Conservation (phyloP, 2,329 filamentous ascomycete genomes). For the Cladosporium sp. region DNA sequence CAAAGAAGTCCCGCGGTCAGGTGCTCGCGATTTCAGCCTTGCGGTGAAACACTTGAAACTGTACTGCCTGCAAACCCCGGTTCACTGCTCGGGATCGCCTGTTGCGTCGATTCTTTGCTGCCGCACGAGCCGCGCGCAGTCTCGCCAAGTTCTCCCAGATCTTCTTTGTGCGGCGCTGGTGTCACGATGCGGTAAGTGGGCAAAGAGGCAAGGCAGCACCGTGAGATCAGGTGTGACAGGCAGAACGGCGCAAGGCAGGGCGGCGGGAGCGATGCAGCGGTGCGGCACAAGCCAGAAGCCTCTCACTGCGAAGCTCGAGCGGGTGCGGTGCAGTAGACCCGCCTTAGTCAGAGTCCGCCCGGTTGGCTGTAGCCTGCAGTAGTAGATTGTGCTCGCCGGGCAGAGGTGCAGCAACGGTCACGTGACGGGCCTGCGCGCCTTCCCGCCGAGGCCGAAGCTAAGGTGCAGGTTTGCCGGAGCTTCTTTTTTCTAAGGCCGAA, state of each 20-base stretch:
- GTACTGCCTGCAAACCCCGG: conserved; percentile 8
- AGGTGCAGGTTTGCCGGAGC: conserved; percentile 2
- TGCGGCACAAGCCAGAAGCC: not conserved
- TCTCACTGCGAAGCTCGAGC: not conserved
- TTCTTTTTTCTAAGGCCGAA: conserved; percentile 3
- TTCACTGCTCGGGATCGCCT: not conserved
- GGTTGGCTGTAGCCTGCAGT: not conserved
- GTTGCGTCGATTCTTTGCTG: not conserved
- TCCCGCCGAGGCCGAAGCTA: not conserved
- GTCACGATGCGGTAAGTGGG: not conserved
- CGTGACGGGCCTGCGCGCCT: not conserved
- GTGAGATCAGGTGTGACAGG: not conserved
- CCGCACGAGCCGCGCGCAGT: conserved; percentile 11
- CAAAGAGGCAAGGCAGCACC: not conserved
- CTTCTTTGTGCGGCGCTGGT: conserved; percentile 10
- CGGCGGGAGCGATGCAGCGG: conserved; percentile 1
- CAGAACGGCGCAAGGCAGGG: not conserved
- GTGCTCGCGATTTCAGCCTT: conserved; percentile 8
- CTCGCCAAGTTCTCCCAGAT: not conserved
- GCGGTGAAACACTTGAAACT: conserved; percentile 8
- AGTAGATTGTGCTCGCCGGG: not conserved
- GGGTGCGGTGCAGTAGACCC: not conserved
- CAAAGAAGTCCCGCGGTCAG: conserved; percentile 1
- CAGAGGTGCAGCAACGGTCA: not conserved
- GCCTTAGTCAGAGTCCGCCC: not conserved